phyloP scores from a whole-genome alignment of 2,329 filamentous ascomycete species.

The Bipolaris bicolor region DNA sequence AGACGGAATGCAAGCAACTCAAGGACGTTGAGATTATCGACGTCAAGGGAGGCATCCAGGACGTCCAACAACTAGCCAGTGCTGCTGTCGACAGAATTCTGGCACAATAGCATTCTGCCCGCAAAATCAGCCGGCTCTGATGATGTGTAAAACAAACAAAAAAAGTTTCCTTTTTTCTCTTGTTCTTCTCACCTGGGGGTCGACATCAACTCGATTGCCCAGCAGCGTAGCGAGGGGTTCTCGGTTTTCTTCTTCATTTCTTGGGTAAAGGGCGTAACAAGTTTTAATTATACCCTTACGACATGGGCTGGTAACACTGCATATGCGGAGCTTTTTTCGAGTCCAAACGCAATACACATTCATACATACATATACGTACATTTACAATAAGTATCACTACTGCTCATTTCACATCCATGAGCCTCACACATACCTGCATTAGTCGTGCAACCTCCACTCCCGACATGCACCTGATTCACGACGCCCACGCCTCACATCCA shows the following conservation, averaged over 20 bases:
- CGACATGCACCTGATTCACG: not conserved
- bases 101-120: slow-evolving; percentile 5
- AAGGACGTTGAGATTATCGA: slow-evolving; percentile 56
- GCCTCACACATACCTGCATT: too few species aligned
- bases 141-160: not conserved
- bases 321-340: not conserved
- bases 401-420: not conserved
- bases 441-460: not conserved
- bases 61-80: slow-evolving; percentile 51
- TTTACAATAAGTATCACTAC: not conserved
- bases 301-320: not conserved
- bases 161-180: not conserved
- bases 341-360: not conserved
- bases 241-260: not conserved
- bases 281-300: slow-evolving; percentile 1
- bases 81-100: slow-evolving; percentile 48
- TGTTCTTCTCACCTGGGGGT: not conserved
- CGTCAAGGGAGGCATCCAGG: slow-evolving; percentile 50
- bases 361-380: not conserved
- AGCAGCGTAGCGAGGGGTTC: not conserved
- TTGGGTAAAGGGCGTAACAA: slow-evolving; percentile 1
- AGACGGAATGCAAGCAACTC: slow-evolving; percentile 63
- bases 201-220: not conserved
- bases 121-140: slow-evolving; percentile 11
- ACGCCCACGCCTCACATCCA: not conserved